Base-by-base conservation (phyloP, 2,329 filamentous ascomycete species). In the Claviceps pazoutovae region DNA sequence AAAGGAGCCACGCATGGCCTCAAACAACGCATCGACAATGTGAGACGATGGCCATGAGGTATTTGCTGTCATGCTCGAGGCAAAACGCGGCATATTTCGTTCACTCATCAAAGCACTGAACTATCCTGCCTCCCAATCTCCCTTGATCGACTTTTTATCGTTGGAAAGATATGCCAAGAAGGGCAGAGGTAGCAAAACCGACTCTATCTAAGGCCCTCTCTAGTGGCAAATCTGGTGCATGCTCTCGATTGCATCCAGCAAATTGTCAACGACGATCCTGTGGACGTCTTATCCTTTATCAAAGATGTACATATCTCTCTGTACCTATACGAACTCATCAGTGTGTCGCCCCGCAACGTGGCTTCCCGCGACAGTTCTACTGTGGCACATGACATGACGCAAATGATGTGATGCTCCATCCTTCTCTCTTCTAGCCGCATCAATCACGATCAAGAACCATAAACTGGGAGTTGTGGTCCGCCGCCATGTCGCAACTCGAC, bases 191-290 rank as follows among this genome's bases (percentile, higher is more conserved):
- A 21, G 8, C 6, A 41, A 45, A 5, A 47, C 47, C 2, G 2
- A 17, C 11, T 19, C 51, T 11, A 5, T 51, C 46, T 17, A 37
- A 50, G 5, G 21, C 54, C 59, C 14, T 56, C 67, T 14, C 62
- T 60, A 4, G 57, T 60, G 30, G 65, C 64, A 26, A 73, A 73
- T 51, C 58, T 68, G 5, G 66, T 64, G 21, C 59, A 61, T 5
- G 60, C 67, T 6, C 60, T 69, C 13, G 61, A 68, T 49, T 56
- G 58, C 4, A 54, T 67, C 37, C 50, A 55, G 13, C 46, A 44
- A 21, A 44, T 60, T n/a, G 34, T 56, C 36, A 42, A 51, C 11
- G 47, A 42, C 0, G 51, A 54, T 4, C 21, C 51, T 8, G 2
- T n/a, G n/a, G 57, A 60, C 23, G 49, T 58, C 2, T 53, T 61